These are phyloP conservation scores for Fragaria vesca DNA, from an alignment of 306 rosid species.

Conservation along the genomic window DNA sequence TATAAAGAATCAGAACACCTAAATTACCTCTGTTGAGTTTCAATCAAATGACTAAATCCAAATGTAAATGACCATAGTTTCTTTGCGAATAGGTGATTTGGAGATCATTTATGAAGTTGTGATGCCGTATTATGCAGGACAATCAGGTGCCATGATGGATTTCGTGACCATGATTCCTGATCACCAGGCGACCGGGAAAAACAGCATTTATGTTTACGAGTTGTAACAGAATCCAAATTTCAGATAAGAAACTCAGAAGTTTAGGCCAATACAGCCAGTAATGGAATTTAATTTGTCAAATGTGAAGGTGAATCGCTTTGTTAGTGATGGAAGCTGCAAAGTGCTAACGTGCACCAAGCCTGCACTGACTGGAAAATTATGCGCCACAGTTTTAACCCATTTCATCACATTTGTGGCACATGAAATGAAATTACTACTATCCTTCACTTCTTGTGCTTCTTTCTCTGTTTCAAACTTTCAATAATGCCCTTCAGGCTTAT, in stretches of 20 bases:
- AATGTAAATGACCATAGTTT: too few relatives aligned
- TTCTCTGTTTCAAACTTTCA: not conserved
- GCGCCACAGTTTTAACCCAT: not conserved
- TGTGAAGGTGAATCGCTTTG: not conserved
- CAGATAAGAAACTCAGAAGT: not conserved
- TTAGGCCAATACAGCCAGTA: not conserved
- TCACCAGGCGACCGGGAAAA: not conserved
- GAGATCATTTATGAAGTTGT: not conserved
- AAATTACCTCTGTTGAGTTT: not conserved
- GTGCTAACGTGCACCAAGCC: not conserved
- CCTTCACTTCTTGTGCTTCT: not conserved
- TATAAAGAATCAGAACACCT: not conserved
- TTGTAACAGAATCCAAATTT: not conserved
- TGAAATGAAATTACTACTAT: not conserved
- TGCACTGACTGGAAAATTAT: slow-evolving; percentile 1
- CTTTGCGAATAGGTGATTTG: too few relatives aligned
- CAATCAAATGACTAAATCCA: not conserved
- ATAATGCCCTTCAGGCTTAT: not conserved
- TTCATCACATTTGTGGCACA: not conserved
- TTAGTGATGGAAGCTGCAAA: not conserved
- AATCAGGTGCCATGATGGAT: not conserved
- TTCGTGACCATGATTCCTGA: not conserved
- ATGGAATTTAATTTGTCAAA: not conserved
- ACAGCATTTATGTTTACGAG: not conserved
- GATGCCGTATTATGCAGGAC: not conserved